A percentile compares a stretch with the other conserved stretches of the same genome.
phyloP scores from a whole-genome alignment of 306 rosid genomes.

The Cucurbita ficifolia region DNA sequence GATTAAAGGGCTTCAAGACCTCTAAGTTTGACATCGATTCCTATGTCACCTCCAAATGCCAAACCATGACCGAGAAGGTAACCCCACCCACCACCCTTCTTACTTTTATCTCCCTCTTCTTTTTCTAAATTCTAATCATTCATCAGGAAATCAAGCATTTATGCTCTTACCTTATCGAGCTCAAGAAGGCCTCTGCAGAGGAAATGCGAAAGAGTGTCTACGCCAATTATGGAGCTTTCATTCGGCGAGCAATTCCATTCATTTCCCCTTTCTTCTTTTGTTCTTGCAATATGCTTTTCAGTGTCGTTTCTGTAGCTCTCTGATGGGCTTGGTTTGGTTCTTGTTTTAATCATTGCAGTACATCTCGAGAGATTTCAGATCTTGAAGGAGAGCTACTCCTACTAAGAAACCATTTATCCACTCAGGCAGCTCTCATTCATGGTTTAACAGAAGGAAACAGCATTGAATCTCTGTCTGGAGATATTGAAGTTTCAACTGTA shows the following conservation, averaged over 20 bases:
- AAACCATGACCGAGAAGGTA: conserved; percentile 49
- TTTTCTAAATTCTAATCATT: too few species aligned
- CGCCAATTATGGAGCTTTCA: conserved; percentile 79
- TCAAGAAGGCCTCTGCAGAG: conserved; percentile 93
- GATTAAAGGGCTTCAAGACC: conserved; percentile 50
- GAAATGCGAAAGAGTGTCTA: conserved; percentile 94
- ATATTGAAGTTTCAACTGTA: conserved; percentile 27
- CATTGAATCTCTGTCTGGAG: conserved; percentile 28
- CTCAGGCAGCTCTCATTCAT: conserved; percentile 66
- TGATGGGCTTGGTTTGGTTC: not conserved
- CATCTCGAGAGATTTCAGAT: conserved; percentile 76
- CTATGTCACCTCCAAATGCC: conserved; percentile 58
- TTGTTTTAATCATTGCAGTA: conserved; percentile 23
- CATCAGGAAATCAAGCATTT: conserved; percentile 51
- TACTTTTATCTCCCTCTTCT: too few species aligned
- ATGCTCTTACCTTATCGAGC: conserved; percentile 46
- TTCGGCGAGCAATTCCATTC: conserved; percentile 35
- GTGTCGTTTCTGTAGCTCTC: not conserved
- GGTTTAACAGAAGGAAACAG: conserved; percentile 60
- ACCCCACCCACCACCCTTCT: too few species aligned
- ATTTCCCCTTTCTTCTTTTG: not conserved
- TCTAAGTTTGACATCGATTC: conserved; percentile 47
- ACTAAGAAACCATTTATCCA: conserved; percentile 73
- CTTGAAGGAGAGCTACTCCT: conserved; percentile 85
- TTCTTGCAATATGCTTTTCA: not conserved